These are phyloP conservation scores for Erythrophleum fordii DNA, from an alignment of 306 rosid genomes.

Conservation along the genomic window DNA sequence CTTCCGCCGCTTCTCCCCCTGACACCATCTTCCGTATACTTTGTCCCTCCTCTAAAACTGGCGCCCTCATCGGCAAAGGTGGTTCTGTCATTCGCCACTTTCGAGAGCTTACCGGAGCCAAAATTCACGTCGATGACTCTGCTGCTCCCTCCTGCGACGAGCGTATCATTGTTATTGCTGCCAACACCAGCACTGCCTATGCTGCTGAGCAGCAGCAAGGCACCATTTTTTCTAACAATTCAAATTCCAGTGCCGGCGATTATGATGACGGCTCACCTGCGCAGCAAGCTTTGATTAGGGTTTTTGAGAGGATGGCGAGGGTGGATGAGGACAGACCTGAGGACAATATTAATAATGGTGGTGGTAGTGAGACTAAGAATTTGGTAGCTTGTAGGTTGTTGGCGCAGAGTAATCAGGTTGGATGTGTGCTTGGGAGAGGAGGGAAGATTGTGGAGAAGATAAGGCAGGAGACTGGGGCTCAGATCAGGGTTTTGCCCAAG, in stretches of 20 bases:
- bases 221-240: background rate
- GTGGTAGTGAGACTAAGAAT: slow-evolving; percentile 30
- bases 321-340: slow-evolving; percentile 30
- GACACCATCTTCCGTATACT: slow-evolving; percentile 64
- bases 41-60: slow-evolving; percentile 56
- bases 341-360: slow-evolving; percentile 19
- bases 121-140: slow-evolving; percentile 49
- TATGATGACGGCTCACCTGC: slow-evolving; percentile 52
- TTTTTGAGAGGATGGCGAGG: slow-evolving; percentile 56
- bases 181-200: slow-evolving; percentile 13
- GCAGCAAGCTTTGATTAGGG: slow-evolving; percentile 65
- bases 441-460: slow-evolving; percentile 75
- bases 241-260: slow-evolving; percentile 13
- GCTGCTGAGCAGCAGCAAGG: slow-evolving; percentile 6
- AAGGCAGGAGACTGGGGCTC: slow-evolving; percentile 78
- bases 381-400: slow-evolving; percentile 58
- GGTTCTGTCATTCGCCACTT: slow-evolving; percentile 43
- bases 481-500: slow-evolving; percentile 63
- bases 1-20: slow-evolving; percentile 31
- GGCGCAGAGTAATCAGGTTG: slow-evolving; percentile 70
- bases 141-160: slow-evolving; percentile 53
- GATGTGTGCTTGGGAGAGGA: slow-evolving; percentile 70
- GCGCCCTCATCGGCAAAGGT: slow-evolving; percentile 38
- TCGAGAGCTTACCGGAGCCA: slow-evolving; percentile 48
- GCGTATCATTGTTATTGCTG: slow-evolving; percentile 47